Base-by-base conservation (phyloP, 768 basidiomycete species). In the Pilatotrama ljubarskyi region DNA sequence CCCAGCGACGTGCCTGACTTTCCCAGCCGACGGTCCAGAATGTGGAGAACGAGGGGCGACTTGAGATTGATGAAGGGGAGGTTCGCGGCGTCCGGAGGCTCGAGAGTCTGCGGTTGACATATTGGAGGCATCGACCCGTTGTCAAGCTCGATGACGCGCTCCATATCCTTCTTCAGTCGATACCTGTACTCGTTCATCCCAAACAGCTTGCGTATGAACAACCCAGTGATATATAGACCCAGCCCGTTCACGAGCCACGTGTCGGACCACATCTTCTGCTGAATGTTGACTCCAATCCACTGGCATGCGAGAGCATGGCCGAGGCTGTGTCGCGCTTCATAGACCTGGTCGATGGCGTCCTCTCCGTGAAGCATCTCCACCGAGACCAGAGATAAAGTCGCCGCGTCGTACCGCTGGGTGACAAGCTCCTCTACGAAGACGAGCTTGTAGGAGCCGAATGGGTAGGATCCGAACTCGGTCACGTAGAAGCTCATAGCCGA, bases 121-220 rank as follows among this genome's bases (percentile, higher is more conserved):
- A 99, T 87, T 5, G 97, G 97, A 38, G 90, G 89, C 85, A 95
- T 91, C 9, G 80, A 78, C 25, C 96, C 95, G 42, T 87, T 84
- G 71, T 99, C 97, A 77, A 86, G 83, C 62, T 90, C 88, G 20
- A 94, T 79, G 51, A 96, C 90, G 18, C 94, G 88, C 65, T 93
- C 87, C 85, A 98, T 96, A 70, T 99, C 97, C 72, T 94, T 94
- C 78, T 95, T 95, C 68, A 99, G 74, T 56, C 93, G 82, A 74
- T 93, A 98, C 5, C 97, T 84, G 69, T 96, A 98, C 71, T 99
- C 97, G 77, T 98, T 99, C 74, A 90, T 97, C 38, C 97, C 97
- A 57, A 98, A 80, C 14, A 95, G 77, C 73, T 90, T 91, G 58
- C 88, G 84, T 67, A 95, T 76, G 77, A 92, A 98, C 41, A 95